These are phyloP conservation scores for Oryza longistaminata DNA, from an alignment of 176 grass and related monocot species.

Conservation along the genomic window DNA sequence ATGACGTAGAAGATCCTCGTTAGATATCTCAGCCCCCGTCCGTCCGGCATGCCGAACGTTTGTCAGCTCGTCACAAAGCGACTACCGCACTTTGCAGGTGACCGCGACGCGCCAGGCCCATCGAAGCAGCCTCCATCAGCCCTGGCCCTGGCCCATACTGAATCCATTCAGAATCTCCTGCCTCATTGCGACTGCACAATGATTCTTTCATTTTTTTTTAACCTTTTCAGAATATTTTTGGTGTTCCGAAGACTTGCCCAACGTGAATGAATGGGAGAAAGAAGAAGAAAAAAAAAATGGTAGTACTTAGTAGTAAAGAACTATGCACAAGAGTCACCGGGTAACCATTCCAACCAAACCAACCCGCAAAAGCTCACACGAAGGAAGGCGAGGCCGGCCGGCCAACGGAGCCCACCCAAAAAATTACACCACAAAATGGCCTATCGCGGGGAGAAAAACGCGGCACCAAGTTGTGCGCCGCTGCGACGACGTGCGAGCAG, in stretches of 20 bases:
- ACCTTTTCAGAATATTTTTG: background rate
- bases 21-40: background rate
- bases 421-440: background rate
- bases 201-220: no score
- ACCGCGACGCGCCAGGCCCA: background rate
- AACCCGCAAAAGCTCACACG: background rate
- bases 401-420: background rate
- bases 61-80: background rate
- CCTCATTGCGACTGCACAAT: no score
- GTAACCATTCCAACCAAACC: background rate
- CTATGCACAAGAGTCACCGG: conserved; percentile 19
- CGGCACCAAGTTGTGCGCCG: background rate
- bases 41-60: background rate
- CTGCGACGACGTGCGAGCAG: background rate
- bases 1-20: background rate
- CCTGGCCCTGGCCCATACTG: background rate
- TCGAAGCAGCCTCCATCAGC: background rate
- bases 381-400: background rate
- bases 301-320: no score
- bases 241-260: background rate
- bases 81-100: no score
- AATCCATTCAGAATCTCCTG: no score
- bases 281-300: no score
- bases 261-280: background rate
- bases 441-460: no score